These are phyloP conservation scores for Yarrowia sp. DNA, from an alignment of 805 yeast genomes.

Conservation along the genomic window DNA sequence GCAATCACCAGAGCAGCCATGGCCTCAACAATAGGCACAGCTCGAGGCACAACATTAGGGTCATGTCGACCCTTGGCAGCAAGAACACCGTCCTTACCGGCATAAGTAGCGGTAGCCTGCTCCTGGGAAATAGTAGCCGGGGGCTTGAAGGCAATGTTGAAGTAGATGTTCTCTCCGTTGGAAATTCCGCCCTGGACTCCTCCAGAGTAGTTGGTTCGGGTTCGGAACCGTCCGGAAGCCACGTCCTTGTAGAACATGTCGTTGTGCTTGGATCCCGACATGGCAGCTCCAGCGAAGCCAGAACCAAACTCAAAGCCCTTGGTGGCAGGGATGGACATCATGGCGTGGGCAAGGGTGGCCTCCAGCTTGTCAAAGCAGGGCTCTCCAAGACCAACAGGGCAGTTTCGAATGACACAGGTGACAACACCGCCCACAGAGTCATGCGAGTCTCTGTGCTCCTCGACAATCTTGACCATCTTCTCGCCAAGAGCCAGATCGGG, in stretches of 20 bases:
- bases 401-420: slow-evolving; percentile 93
- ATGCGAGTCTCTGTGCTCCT: slow-evolving; percentile 79
- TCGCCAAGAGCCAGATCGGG: slow-evolving; percentile 78
- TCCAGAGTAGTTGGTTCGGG: slow-evolving; percentile 90
- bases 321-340: slow-evolving; percentile 97
- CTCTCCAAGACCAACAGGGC: slow-evolving; percentile 96
- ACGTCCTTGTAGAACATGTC: slow-evolving; percentile 78
- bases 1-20: slow-evolving; percentile 96
- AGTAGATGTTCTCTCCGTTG: slow-evolving; percentile 94
- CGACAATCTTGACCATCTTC: slow-evolving; percentile 85
- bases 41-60: slow-evolving; percentile 98
- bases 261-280: slow-evolving; percentile 94
- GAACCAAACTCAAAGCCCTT: slow-evolving; percentile 98
- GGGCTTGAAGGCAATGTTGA: slow-evolving; percentile 95
- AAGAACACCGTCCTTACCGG: slow-evolving; percentile 83
- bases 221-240: slow-evolving; percentile 70
- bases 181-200: slow-evolving; percentile 98
- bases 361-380: slow-evolving; percentile 97
- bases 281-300: slow-evolving; percentile 86
- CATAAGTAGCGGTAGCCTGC: slow-evolving; percentile 86
- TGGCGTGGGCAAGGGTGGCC: slow-evolving; percentile 95
- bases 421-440: slow-evolving; percentile 98
- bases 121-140: slow-evolving; percentile 97
- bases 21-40: slow-evolving; percentile 97
- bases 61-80: slow-evolving; percentile 99